Conservation (phyloP, 1,284 basidiomycete species). For the Ceratobasidium papillatum region DNA sequence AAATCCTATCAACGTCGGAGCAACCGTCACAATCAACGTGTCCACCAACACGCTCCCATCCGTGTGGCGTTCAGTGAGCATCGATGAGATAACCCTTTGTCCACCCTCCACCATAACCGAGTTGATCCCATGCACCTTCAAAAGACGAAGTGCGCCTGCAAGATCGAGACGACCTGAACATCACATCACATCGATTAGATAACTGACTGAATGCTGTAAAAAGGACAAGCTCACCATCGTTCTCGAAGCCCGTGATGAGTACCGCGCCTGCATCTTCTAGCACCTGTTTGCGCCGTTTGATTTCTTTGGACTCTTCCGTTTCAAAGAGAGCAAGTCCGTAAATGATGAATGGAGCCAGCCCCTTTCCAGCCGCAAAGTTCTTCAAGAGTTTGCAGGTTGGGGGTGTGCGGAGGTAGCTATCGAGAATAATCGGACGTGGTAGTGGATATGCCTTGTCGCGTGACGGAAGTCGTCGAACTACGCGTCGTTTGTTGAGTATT, state of each 20-base stretch:
- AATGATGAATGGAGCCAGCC: slow-evolving; percentile 81
- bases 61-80: slow-evolving; percentile 59
- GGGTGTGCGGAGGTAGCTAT: slow-evolving; percentile 74
- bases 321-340: slow-evolving; percentile 54
- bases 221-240: slow-evolving; percentile 48
- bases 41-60: slow-evolving; percentile 64
- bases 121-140: slow-evolving; percentile 65
- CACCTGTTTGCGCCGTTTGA: slow-evolving; percentile 55
- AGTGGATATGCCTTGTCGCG: slow-evolving; percentile 54
- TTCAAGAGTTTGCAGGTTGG: slow-evolving; percentile 75
- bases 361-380: slow-evolving; percentile 68
- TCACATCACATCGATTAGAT: slow-evolving; percentile 42
- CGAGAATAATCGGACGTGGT: slow-evolving; percentile 87
- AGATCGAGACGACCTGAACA: slow-evolving; percentile 60
- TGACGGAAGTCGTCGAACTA: slow-evolving; percentile 68
- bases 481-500: slow-evolving; percentile 45
- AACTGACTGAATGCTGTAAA: slow-evolving; percentile 13
- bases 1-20: slow-evolving; percentile 76
- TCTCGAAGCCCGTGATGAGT: slow-evolving; percentile 53
- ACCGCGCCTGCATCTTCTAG: slow-evolving; percentile 66
- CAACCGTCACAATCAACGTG: slow-evolving; percentile 80
- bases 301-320: slow-evolving; percentile 49
- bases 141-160: slow-evolving; percentile 59
- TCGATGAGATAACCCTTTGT: slow-evolving; percentile 80
- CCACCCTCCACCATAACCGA: slow-evolving; percentile 98